Evolutionary conservation across 306 rosid genomes (phyloP), one percentile per base, ranked within the genome.

Genomic region (Ammopiptanthus mongolicus): DNA sequence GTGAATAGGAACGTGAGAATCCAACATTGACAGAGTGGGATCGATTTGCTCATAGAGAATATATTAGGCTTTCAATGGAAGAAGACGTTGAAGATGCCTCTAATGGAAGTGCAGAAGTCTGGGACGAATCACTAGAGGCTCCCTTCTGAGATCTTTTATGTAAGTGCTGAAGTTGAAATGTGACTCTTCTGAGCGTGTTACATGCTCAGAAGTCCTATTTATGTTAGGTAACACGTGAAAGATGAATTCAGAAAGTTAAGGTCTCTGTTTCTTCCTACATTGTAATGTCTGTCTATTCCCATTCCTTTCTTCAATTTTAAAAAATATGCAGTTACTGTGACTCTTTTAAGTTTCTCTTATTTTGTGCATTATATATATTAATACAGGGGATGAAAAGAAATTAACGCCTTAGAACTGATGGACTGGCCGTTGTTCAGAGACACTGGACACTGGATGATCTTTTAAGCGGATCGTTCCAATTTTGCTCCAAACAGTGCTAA

Each of bases 71-170:
- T 82, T 96, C 99, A 60, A 92, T 96, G 99, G 99, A 96, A 89
- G 99, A 96, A 90, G 99, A 96, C 56, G 99, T 96, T 56, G 99
- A 96, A 92, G 99, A 96, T 78, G 99, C 83, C 84, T 96, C 99
- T 51, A 96, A 96, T 25, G 99, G 98, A 78, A 96, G 99, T 83
- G 99, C 97, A 12, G 99, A 96, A 83, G 98, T 92, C 84, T 96
- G 99, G 99, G 99, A 96, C 58, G 99, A 96, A 81, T 96, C 99
- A 74, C 94, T 96, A 15, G 99, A 95, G 84, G 96, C 99, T 78
- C 99, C 99, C 72, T 96, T 92, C 81, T 96, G 78, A 88, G 75
- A 82, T 81, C 59, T 51, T 72, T 78, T 44, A 52, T 82, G 93
- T 88, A 82, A 79, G 86, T 83, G 80, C 66, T 41, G 50, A 47